Percentiles rank a stretch among this genome's conserved stretches.
These are phyloP conservation scores for Zostera marina DNA, from an alignment of 116 monocot genomes.

Conservation along the genomic window DNA sequence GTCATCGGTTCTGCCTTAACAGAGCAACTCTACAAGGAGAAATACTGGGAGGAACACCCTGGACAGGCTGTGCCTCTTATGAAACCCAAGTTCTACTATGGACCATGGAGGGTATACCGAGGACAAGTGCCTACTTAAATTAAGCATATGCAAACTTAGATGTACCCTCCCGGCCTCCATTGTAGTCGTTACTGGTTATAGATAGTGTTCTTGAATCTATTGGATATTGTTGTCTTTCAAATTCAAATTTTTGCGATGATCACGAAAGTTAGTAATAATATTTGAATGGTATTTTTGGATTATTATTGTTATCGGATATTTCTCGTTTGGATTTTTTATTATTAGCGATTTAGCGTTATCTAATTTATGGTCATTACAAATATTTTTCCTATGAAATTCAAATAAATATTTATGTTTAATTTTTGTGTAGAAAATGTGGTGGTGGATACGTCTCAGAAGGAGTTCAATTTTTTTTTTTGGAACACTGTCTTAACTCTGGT, in stretches of 20 bases:
- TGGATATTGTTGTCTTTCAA: no score
- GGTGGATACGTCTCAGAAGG: conserved; percentile 32
- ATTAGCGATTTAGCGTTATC: background rate
- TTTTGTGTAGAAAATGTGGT: conserved; percentile 11
- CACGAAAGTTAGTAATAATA: no score
- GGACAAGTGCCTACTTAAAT: conserved; percentile 33
- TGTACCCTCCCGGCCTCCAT: no score
- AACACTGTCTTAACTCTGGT: conserved; percentile 26
- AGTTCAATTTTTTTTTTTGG: conserved; percentile 47
- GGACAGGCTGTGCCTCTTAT: conserved; percentile 83
- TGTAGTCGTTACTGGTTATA: no score
- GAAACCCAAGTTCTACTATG: conserved; percentile 91
- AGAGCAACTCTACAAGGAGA: conserved; percentile 87
- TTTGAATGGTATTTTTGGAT: no score
- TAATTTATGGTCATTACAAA: no score
- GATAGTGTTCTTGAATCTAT: no score
- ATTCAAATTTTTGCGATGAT: no score
- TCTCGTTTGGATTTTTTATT: no score
- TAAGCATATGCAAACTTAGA: no score
- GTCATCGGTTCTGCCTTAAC: conserved; percentile 74
- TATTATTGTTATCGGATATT: no score
- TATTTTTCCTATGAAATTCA: background rate
- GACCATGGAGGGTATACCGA: conserved; percentile 68
- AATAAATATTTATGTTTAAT: background rate
- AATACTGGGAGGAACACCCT: conserved; percentile 97